phyloP scores from a whole-genome alignment of 2,329 filamentous ascomycete species.

The Colletotrichum tamarilloi region DNA sequence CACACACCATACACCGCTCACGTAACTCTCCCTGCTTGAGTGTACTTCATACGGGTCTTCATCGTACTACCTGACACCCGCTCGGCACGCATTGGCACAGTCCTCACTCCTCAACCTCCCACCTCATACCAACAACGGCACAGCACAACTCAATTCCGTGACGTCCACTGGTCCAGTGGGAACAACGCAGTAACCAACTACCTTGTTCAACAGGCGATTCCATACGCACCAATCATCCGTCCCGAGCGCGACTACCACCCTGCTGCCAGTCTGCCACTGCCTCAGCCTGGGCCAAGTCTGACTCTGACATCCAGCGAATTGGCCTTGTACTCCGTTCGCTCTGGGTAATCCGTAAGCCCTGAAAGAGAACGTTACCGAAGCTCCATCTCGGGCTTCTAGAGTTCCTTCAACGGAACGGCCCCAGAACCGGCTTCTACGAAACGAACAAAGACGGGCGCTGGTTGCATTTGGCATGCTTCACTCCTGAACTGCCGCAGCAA shows the following conservation, averaged over 20 bases:
- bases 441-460: neutral
- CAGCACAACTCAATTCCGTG: neutral
- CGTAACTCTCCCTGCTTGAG: neutral
- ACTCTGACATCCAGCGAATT: conserved; percentile 17
- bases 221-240: conserved; percentile 26
- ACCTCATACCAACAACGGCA: neutral
- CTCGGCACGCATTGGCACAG: neutral
- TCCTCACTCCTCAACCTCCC: neutral
- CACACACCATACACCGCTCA: neutral
- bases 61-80: neutral
- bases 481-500: neutral
- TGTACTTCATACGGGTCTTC: neutral
- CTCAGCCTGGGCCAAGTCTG: neutral
- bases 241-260: conserved; percentile 21
- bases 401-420: neutral
- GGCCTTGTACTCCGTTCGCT: neutral
- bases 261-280: neutral
- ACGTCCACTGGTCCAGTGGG: neutral
- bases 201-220: neutral
- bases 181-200: neutral
- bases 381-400: conserved; percentile 1
- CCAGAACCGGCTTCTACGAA: conserved; percentile 1
- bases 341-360: neutral
- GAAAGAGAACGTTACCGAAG: conserved; percentile 15
- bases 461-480: neutral